Evolutionary conservation across 1,284 basidiomycete species (phyloP).

Genomic region (Sanguinoderma infundibulare): DNA sequence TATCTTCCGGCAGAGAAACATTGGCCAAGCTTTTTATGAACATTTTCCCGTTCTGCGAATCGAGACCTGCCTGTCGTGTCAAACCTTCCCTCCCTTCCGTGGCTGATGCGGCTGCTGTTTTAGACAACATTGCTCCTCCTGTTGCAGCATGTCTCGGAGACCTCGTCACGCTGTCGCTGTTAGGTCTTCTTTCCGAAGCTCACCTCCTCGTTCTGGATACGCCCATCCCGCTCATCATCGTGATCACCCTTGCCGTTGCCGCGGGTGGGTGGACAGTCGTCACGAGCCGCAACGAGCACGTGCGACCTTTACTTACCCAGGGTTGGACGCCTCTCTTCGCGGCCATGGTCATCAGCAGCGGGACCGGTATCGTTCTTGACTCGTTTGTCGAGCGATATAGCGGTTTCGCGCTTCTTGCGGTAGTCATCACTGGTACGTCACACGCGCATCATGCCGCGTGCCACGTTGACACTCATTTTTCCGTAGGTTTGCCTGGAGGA

Average conservation of each 20-base stretch:
- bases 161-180: slow-evolving; percentile 84
- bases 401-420: slow-evolving; percentile 87
- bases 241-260: slow-evolving; percentile 63
- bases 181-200: slow-evolving; percentile 66
- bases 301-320: slow-evolving; percentile 73
- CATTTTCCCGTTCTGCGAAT: no score
- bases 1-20: no score
- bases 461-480: not conserved
- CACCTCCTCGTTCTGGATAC: slow-evolving; percentile 73
- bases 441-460: not conserved
- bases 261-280: slow-evolving; percentile 58
- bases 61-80: no score
- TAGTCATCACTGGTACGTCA: slow-evolving; percentile 83
- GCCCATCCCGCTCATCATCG: slow-evolving; percentile 54
- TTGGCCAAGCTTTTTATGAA: no score
- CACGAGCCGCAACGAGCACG: slow-evolving; percentile 69
- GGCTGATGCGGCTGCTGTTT: slow-evolving; percentile 7
- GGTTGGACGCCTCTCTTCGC: slow-evolving; percentile 92
- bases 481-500: slow-evolving; percentile 80
- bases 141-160: slow-evolving; percentile 94
- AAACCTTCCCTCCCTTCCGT: no score
- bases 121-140: slow-evolving; percentile 95
- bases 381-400: slow-evolving; percentile 86
- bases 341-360: slow-evolving; percentile 92
- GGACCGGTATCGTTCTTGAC: slow-evolving; percentile 91